A percentile compares a stretch with the other conserved stretches of the same genome.
Evolutionary conservation across 1,139 yeast species (phyloP).

Genomic region (Spencermartinsiella ligniputridi): DNA sequence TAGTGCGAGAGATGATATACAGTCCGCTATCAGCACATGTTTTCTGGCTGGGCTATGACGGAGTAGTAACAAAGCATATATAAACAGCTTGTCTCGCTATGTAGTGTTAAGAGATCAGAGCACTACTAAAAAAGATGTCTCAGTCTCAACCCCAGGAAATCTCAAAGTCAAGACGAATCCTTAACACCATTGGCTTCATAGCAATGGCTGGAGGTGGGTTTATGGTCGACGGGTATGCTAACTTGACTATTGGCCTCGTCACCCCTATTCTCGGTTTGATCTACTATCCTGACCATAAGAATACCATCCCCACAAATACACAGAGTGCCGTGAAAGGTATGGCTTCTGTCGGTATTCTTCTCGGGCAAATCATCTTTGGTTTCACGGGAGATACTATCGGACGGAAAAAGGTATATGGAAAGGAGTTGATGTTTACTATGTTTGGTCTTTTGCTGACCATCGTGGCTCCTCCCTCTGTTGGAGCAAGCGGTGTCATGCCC

Average conservation of each 20-base stretch:
- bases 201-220: slow-evolving; percentile 93
- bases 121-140: no score
- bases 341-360: slow-evolving; percentile 85
- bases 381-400: slow-evolving; percentile 71
- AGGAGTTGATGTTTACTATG: slow-evolving; percentile 73
- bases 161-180: slow-evolving; percentile 3
- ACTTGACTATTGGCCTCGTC: slow-evolving; percentile 83
- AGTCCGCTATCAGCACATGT: no score
- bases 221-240: slow-evolving; percentile 88
- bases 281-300: slow-evolving; percentile 44
- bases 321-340: slow-evolving; percentile 33
- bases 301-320: slow-evolving; percentile 56
- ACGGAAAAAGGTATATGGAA: slow-evolving; percentile 39
- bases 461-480: slow-evolving; percentile 59
- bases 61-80: no score
- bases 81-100: no score
- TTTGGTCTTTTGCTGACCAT: slow-evolving; percentile 67
- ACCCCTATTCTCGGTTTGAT: slow-evolving; percentile 50
- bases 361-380: slow-evolving; percentile 82
- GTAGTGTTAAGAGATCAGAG: no score
- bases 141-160: not conserved
- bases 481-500: slow-evolving; percentile 63
- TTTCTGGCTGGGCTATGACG: no score
- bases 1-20: no score
- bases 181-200: slow-evolving; percentile 37